Conservation (phyloP, 2,329 filamentous ascomycete species). For the Penicillium sp. region DNA sequence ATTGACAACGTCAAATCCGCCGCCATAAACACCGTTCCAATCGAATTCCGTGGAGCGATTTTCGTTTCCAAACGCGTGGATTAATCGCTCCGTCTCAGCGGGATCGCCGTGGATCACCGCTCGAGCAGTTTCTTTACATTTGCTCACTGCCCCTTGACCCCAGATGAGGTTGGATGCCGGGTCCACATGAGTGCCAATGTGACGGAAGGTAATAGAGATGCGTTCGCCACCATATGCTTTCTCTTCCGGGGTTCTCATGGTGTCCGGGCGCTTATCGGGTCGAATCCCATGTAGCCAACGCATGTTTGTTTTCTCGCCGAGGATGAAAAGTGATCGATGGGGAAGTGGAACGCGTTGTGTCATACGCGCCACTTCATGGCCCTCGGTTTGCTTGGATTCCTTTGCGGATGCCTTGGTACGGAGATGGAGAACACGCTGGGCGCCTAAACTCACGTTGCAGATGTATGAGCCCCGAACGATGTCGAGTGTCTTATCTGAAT, state of each 20-base stretch:
- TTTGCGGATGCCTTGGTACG: conserved; percentile 65
- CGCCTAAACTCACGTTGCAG: conserved; percentile 91
- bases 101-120: conserved; percentile 72
- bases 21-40: conserved; percentile 76
- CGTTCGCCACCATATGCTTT: conserved; percentile 73
- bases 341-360: conserved; percentile 74
- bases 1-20: conserved; percentile 76
- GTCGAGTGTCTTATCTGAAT: conserved; percentile 95
- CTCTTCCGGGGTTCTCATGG: conserved; percentile 72
- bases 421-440: conserved; percentile 85
- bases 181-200: conserved; percentile 83
- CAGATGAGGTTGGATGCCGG: conserved; percentile 71
- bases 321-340: conserved; percentile 85
- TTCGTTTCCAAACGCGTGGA: conserved; percentile 81
- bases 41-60: conserved; percentile 73
- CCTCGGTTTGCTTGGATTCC: conserved; percentile 27
- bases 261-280: conserved; percentile 74
- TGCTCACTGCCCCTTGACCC: conserved; percentile 84
- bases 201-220: conserved; percentile 89
- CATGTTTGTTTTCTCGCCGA: conserved; percentile 80
- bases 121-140: conserved; percentile 64
- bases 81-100: conserved; percentile 65
- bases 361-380: conserved; percentile 51
- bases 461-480: conserved; percentile 81
- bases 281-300: conserved; percentile 92